Percentiles rank a stretch among this genome's conserved stretches.
These are phyloP conservation scores for Yarrowia deformans DNA, from an alignment of 805 yeast species.

Conservation along the genomic window DNA sequence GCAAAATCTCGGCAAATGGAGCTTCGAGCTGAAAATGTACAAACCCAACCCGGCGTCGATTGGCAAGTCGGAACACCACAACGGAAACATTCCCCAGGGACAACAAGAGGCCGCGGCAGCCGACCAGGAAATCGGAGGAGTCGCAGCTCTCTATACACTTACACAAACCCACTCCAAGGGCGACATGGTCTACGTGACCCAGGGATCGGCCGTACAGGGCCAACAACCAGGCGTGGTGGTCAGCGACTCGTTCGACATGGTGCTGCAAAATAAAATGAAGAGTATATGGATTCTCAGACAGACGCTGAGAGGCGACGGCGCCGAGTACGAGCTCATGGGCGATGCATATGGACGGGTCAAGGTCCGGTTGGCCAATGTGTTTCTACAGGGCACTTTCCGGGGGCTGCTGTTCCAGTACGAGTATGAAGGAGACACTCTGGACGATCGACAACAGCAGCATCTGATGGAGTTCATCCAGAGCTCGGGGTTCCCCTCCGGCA, in stretches of 20 bases:
- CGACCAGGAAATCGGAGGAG: constrained; percentile 31
- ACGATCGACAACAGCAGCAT: constrained; percentile 30
- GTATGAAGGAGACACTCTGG: constrained; percentile 43
- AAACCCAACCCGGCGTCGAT: constrained; percentile 64
- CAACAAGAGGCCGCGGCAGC: constrained; percentile 11
- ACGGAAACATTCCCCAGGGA: constrained; percentile 30
- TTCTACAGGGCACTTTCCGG: constrained; percentile 75
- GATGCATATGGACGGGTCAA: constrained; percentile 56
- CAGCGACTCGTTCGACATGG: constrained; percentile 63
- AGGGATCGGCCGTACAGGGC: constrained; percentile 38
- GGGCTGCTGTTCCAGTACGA: constrained; percentile 72
- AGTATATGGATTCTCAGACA: constrained; percentile 76
- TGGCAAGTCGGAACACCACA: constrained; percentile 10
- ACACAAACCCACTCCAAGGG: constrained; percentile 47
- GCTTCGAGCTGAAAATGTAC: constrained; percentile 70
- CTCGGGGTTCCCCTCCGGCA: constrained; percentile 26
- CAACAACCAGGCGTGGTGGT: constrained; percentile 52
- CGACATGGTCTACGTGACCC: constrained; percentile 48
- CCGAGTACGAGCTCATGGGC: constrained; percentile 59
- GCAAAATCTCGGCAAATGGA: constrained; percentile 67
- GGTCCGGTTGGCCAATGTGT: constrained; percentile 72
- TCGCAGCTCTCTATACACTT: constrained; percentile 47
- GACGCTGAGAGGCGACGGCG: constrained; percentile 76
- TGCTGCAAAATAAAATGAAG: constrained; percentile 65
- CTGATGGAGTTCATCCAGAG: constrained; percentile 33